Evolutionary conservation across 2,329 filamentous ascomycete species (phyloP).

Genomic region (Neophaeococcomyces mojaviensis): DNA sequence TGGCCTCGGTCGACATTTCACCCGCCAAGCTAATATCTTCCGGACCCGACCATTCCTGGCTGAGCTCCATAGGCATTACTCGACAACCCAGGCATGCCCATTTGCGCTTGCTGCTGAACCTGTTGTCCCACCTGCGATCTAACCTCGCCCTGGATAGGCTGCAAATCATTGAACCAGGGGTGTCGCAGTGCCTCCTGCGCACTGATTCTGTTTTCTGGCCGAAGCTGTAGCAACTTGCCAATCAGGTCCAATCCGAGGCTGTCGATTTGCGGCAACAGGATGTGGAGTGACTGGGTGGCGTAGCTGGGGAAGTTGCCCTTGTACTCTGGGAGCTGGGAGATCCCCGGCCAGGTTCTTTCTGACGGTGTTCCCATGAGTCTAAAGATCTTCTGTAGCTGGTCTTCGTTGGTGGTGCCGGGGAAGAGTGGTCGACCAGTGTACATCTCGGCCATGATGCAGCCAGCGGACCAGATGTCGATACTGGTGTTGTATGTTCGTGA

Average conservation of each 20-base stretch:
- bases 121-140: constrained; percentile 13
- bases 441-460: constrained; percentile 99
- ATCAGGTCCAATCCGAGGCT: constrained; percentile 78
- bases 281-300: constrained; percentile 78
- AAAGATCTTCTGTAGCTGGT: constrained; percentile 95
- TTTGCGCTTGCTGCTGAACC: constrained; percentile 4
- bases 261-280: constrained; percentile 86
- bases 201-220: constrained; percentile 84
- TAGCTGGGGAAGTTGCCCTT: constrained; percentile 93
- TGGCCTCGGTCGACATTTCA: no score
- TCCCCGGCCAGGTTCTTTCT: constrained; percentile 90
- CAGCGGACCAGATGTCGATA: constrained; percentile 98
- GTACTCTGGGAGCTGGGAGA: constrained; percentile 94
- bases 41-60: constrained; percentile 16
- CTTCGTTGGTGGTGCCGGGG: constrained; percentile 95
- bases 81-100: constrained; percentile 1
- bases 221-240: constrained; percentile 81
- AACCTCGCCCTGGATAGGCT: constrained; percentile 7
- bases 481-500: constrained; percentile 98
- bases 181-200: constrained; percentile 81
- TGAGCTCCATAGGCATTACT: constrained; percentile 19
- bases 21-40: neutral
- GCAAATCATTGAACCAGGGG: constrained; percentile 75
- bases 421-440: constrained; percentile 93
- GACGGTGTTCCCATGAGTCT: constrained; percentile 96